Evolutionary conservation across 148 eudicot genomes (phyloP).

Genomic region (Rheum nobile): DNA sequence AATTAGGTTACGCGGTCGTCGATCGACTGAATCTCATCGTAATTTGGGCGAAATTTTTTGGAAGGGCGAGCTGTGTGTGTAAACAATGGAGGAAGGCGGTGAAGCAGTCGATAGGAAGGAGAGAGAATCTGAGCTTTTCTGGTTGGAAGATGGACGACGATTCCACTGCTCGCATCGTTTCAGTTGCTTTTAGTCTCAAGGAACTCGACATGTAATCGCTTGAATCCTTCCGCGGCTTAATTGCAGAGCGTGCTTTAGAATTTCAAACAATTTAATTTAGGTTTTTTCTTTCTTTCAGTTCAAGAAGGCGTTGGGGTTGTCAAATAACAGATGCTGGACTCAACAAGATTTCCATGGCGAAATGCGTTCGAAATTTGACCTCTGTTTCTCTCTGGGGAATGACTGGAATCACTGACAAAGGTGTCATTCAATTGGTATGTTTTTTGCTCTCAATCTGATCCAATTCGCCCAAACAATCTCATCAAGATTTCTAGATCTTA

Average conservation of each 20-base stretch:
- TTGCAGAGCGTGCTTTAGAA: too few species aligned
- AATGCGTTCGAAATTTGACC: slow-evolving; percentile 57
- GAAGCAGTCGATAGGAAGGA: slow-evolving; percentile 64
- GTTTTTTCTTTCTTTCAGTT: slow-evolving; percentile 27
- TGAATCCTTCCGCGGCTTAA: not conserved
- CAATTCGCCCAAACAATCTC: too few species aligned
- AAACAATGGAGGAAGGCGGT: slow-evolving; percentile 75
- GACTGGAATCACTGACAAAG: slow-evolving; percentile 73
- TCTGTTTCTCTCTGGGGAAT: slow-evolving; percentile 85
- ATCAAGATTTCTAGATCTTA: too few species aligned
- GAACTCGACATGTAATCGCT: slow-evolving; percentile 69
- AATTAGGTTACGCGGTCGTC: not conserved
- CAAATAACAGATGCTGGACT: slow-evolving; percentile 82
- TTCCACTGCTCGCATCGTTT: slow-evolving; percentile 67
- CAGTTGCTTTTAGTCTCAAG: slow-evolving; percentile 59
- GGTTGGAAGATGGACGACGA: slow-evolving; percentile 83
- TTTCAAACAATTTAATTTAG: not conserved
- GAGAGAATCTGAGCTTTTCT: slow-evolving; percentile 59
- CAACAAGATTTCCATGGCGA: slow-evolving; percentile 52
- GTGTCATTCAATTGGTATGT: slow-evolving; percentile 71
- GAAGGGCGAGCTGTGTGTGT: slow-evolving; percentile 66
- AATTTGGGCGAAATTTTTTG: too few species aligned
- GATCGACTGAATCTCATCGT: not conserved
- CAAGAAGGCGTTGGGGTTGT: slow-evolving; percentile 93
- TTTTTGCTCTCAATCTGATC: not conserved